Evolutionary conservation across 2,329 filamentous ascomycete genomes (phyloP).

Genomic region (Herpotrichia juniperi): DNA sequence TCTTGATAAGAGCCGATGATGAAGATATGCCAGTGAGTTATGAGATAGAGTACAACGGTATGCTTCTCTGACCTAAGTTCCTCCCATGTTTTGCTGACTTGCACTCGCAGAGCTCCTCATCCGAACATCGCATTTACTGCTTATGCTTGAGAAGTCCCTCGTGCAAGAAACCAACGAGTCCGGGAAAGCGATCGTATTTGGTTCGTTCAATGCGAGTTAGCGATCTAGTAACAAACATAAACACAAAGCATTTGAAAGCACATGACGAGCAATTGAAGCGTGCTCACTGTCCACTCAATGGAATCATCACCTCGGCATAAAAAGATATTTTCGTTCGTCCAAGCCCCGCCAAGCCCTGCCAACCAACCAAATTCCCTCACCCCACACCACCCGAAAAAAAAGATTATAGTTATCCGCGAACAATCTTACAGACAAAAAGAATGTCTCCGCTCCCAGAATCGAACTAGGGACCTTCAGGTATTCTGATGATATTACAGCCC

Average conservation of each 20-base stretch:
- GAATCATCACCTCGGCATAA: not conserved
- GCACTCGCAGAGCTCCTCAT: constrained; percentile 33
- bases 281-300: not conserved
- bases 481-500: not conserved
- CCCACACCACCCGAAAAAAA: too few species aligned
- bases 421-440: not conserved
- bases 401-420: too few species aligned
- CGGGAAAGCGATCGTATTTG: constrained; percentile 72
- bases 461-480: constrained; percentile 2
- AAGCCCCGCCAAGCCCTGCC: not conserved
- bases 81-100: not conserved
- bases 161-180: constrained; percentile 64
- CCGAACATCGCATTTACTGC: constrained; percentile 37
- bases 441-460: constrained; percentile 3
- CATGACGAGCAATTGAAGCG: not conserved
- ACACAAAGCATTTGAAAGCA: not conserved
- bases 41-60: constrained; percentile 74
- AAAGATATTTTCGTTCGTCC: not conserved
- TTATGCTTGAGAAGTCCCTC: constrained; percentile 68
- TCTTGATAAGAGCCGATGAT: constrained; percentile 65
- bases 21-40: constrained; percentile 74
- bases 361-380: too few species aligned
- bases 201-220: constrained; percentile 47
- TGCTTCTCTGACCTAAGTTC: constrained; percentile 24
- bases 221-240: not conserved